These are phyloP conservation scores for Phytophthora pisi DNA, from an alignment of 352 stramenopile species.

Conservation along the genomic window DNA sequence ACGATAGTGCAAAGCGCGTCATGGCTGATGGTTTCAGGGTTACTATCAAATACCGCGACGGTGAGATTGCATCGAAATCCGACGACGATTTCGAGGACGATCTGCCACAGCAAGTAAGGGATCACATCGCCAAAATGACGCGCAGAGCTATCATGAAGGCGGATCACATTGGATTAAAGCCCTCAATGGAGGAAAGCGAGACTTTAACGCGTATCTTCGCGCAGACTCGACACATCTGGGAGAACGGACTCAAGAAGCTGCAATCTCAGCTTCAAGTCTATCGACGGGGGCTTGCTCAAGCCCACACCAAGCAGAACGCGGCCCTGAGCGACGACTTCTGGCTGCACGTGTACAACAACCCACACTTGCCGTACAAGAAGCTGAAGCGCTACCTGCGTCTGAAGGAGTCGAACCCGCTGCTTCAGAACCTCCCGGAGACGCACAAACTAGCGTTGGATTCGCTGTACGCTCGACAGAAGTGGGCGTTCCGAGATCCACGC, in stretches of 20 bases:
- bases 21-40: not conserved
- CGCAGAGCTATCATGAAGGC: not conserved
- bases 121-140: not conserved
- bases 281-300: not conserved
- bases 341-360: slow-evolving; percentile 43
- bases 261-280: not conserved
- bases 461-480: slow-evolving; percentile 10
- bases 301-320: not conserved
- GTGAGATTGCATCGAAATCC: not conserved
- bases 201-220: not conserved
- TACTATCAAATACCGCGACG: not conserved
- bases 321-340: slow-evolving; percentile 40
- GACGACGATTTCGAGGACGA: not conserved
- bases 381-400: slow-evolving; percentile 18
- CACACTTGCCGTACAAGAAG: slow-evolving; percentile 5
- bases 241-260: not conserved
- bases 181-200: not conserved
- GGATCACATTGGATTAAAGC: not conserved
- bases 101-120: not conserved
- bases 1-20: not conserved
- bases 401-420: not conserved
- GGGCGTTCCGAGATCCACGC: slow-evolving; percentile 28
- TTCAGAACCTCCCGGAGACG: slow-evolving; percentile 1
- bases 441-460: slow-evolving; percentile 2
- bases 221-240: not conserved